Evolutionary conservation across 2,329 filamentous ascomycete species (phyloP), one percentile per base, ranked within the genome.

Genomic region (Aspergillus pseudoviridinutans): DNA sequence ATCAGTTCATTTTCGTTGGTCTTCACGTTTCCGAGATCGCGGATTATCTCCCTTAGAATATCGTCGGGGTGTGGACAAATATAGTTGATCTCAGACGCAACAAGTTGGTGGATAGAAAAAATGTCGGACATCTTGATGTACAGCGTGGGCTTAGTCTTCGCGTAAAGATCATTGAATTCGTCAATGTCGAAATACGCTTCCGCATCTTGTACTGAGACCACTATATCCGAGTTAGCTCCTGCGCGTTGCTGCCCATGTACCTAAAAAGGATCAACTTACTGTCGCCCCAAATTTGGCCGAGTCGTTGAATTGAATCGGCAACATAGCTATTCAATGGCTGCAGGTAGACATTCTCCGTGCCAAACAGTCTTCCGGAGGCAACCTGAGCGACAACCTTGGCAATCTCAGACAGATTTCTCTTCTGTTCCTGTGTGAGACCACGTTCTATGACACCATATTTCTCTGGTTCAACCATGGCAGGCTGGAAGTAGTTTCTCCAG

Each of bases 121-220:
- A 99, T 92, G 72, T 99, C 94, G 17, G 90, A 85, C 85, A 99
- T 93, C 78, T 99, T 99, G 80, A 99, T 96, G 79, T 97, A 99
- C n/a, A 99, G 82, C 0, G 93, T 97, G 6, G 94, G 94, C 75
- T 96, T 96, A 62, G 92, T 94, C 73, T 95, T 92, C 56, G 93
- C 90, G 71, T 97, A 97, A 6, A 99, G 83, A 70, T 99, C 94
- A 71, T 97, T 97, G 84, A 94, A 99, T 73, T 97, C 94, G 71
- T 99, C 94, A 71, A 99, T 97, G 74, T 97, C 92, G 70, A 97
- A 99, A 25, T 94, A 94, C 53, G 86, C 83, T 74, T 99, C 94
- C 0, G 91, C 90, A 66, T 94, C 88, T 14, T 89, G 87, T 12
- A 97, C 90, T 12, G 88, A 85, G 64, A 99, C 91, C 59, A 97